phyloP scores from a whole-genome alignment of 2,329 filamentous ascomycete genomes.

The Aphanoascus verrucosus region DNA sequence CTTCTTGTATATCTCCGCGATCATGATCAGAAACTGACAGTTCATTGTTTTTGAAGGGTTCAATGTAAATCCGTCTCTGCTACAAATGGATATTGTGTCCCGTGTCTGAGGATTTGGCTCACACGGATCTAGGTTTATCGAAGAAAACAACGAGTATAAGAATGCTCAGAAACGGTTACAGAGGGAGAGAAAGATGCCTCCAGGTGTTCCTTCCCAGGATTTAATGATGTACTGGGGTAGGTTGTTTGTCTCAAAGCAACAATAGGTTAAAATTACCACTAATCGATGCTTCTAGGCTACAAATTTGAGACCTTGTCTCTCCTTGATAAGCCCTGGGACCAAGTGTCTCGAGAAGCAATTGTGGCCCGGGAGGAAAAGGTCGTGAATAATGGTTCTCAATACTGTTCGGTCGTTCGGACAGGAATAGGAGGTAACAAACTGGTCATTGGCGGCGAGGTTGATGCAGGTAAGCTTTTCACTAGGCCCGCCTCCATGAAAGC shows the following conservation, averaged over 20 bases:
- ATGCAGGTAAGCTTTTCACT: conserved; percentile 52
- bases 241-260: conserved; percentile 11
- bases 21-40: conserved; percentile 14
- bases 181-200: conserved; percentile 38
- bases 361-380: conserved; percentile 59
- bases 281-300: conserved; percentile 53
- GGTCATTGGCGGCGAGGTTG: conserved; percentile 85
- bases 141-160: conserved; percentile 75
- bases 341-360: conserved; percentile 63
- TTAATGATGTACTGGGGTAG: conserved; percentile 89
- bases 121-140: conserved; percentile 60
- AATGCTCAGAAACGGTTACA: conserved; percentile 51
- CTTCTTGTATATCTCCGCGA: neutral
- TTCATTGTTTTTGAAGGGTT: conserved; percentile 35
- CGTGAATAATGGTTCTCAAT: conserved; percentile 86
- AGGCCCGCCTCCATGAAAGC: neutral
- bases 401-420: conserved; percentile 87
- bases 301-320: conserved; percentile 88
- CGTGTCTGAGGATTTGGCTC: neutral
- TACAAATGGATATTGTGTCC: conserved; percentile 8
- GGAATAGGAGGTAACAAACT: conserved; percentile 66
- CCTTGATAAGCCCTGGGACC: conserved; percentile 62
- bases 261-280: neutral
- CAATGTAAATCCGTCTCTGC: conserved; percentile 38
- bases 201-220: conserved; percentile 54